A percentile compares a stretch with the other conserved stretches of the same genome.
These are phyloP conservation scores for Chrysoporthe austroafricana DNA, from an alignment of 2,329 filamentous ascomycete genomes.

Conservation along the genomic window DNA sequence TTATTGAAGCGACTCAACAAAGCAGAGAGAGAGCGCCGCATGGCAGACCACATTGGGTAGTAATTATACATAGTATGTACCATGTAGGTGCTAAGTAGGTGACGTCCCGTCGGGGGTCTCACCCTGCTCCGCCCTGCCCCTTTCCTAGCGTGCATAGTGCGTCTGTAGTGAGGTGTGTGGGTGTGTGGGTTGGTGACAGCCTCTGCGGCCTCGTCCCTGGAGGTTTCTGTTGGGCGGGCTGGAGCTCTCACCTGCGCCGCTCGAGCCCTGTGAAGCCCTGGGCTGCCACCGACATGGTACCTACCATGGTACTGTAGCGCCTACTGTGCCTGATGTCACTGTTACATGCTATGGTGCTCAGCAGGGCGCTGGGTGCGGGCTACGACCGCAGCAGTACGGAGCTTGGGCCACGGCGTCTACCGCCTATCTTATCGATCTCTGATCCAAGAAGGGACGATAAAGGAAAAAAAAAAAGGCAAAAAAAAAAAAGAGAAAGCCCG, in stretches of 20 bases:
- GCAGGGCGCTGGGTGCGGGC: too few species aligned
- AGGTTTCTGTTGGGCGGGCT: background rate
- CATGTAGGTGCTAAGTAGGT: background rate
- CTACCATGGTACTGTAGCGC: too few species aligned
- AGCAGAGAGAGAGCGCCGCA: too few species aligned
- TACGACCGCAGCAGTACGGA: background rate
- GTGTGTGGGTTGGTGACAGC: background rate
- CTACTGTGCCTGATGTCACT: too few species aligned
- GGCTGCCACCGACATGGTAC: too few species aligned
- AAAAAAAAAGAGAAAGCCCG: background rate
- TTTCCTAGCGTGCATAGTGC: background rate
- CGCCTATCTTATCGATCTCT: constrained; percentile 12
- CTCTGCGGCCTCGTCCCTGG: too few species aligned
- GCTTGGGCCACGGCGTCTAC: background rate
- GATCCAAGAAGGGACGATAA: background rate
- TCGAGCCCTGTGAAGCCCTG: too few species aligned
- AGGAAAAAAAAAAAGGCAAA: background rate
- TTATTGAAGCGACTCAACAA: too few species aligned
- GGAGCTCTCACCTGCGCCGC: too few species aligned
- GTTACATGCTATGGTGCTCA: background rate
- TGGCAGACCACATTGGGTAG: too few species aligned
- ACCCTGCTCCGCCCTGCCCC: background rate
- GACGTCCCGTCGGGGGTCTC: background rate
- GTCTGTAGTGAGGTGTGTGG: too few species aligned
- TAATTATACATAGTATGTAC: too few species aligned